Conservation (phyloP, 768 basidiomycete species). For the Cystoderma amianthinum region DNA sequence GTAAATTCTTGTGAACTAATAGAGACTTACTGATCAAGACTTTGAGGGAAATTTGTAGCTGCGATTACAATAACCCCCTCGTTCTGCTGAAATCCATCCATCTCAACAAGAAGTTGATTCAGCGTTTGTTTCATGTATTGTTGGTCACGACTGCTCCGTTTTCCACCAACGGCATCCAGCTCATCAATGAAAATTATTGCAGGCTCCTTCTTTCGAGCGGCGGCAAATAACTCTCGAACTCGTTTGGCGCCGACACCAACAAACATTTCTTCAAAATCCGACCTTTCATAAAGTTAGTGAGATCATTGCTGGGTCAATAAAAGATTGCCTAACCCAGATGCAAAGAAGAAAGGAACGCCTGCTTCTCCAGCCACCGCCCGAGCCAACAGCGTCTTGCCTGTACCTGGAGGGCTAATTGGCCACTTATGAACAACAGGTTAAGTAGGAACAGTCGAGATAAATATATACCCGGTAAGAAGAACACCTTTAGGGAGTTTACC, state of each 20-base stretch:
- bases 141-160: conserved; percentile 77
- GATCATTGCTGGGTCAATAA: too few species aligned
- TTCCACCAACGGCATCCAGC: conserved; percentile 88
- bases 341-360: conserved; percentile 95
- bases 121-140: conserved; percentile 92
- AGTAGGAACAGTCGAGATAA: neutral
- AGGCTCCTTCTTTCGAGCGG: conserved; percentile 90
- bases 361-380: conserved; percentile 97
- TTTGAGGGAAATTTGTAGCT: conserved; percentile 96
- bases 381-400: conserved; percentile 98
- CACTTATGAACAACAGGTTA: too few species aligned
- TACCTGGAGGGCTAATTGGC: conserved; percentile 63
- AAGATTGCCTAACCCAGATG: conserved; percentile 71
- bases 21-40: conserved; percentile 72
- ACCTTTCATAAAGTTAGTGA: conserved; percentile 28
- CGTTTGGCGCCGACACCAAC: conserved; percentile 94
- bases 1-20: conserved; percentile 1
- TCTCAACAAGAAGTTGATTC: conserved; percentile 93
- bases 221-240: conserved; percentile 89
- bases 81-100: conserved; percentile 92
- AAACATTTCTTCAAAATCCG: conserved; percentile 98
- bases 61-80: conserved; percentile 96
- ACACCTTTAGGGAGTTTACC: conserved; percentile 95
- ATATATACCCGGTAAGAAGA: conserved; percentile 63
- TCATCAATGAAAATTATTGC: conserved; percentile 99